Percentiles rank a stretch among this genome's conserved stretches.
phyloP scores from a whole-genome alignment of 306 rosid species.

The Quercus bicolor region DNA sequence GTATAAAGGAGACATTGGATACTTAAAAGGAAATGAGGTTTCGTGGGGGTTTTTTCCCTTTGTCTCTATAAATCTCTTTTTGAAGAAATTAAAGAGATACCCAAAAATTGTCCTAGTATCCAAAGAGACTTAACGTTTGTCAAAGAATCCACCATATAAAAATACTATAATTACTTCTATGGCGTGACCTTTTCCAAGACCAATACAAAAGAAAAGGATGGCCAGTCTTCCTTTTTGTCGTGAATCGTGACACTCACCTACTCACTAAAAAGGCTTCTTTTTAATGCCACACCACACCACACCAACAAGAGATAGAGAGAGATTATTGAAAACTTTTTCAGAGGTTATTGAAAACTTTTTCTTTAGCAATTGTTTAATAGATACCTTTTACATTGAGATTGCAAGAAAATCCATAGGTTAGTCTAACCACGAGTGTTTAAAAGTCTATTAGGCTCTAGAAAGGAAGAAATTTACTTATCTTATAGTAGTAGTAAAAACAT shows the following conservation, averaged over 20 bases:
- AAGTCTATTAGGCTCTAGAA: not conserved
- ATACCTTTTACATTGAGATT: constrained; percentile 11
- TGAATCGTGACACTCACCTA: constrained; percentile 47
- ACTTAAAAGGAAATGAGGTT: constrained; percentile 62
- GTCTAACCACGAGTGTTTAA: constrained; percentile 10
- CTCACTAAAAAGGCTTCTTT: constrained; percentile 41
- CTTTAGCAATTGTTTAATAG: constrained; percentile 18
- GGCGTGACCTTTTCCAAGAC: constrained; percentile 57
- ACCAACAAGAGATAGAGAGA: not conserved
- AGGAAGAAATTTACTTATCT: not conserved
- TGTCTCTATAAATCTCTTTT: constrained; percentile 58
- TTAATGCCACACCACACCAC: not conserved
- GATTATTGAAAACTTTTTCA: not conserved
- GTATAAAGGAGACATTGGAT: constrained; percentile 79
- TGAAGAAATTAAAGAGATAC: constrained; percentile 44
- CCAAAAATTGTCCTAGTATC: constrained; percentile 71
- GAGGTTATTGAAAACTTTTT: constrained; percentile 2
- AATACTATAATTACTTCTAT: constrained; percentile 7
- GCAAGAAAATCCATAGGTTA: constrained; percentile 7
- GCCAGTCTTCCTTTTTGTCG: constrained; percentile 47
- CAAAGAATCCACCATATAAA: constrained; percentile 66
- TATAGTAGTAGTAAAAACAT: not conserved
- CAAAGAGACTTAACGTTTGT: constrained; percentile 74
- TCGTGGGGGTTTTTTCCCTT: constrained; percentile 71
- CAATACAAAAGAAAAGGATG: constrained; percentile 52